Conservation (phyloP, 495 filamentous ascomycete genomes). For the Neurospora discreta region DNA sequence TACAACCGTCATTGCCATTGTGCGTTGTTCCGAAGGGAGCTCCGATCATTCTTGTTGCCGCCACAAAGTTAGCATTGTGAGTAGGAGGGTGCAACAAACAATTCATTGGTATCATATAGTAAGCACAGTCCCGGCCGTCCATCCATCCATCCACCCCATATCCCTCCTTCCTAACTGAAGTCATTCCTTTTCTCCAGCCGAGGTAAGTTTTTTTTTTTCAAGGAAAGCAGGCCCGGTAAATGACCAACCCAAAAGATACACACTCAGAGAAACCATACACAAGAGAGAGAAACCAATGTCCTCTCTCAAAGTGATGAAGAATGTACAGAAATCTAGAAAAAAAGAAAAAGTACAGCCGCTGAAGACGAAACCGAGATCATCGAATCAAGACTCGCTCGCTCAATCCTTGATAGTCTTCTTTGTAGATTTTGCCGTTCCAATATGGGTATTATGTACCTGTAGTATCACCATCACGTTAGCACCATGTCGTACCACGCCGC, state of each 20-base stretch:
- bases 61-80: background rate
- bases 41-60: background rate
- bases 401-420: slow-evolving; percentile 32
- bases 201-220: background rate
- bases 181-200: background rate
- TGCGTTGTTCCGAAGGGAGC: background rate
- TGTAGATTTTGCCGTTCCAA: slow-evolving; percentile 73
- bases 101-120: background rate
- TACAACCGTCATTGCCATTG: background rate
- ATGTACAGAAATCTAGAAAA: background rate
- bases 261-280: background rate
- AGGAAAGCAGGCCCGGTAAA: background rate
- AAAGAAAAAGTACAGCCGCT: background rate
- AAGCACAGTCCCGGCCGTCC: background rate
- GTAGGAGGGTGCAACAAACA: background rate
- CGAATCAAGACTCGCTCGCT: slow-evolving; percentile 11
- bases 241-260: background rate
- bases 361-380: background rate
- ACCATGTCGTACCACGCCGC: background rate
- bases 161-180: background rate
- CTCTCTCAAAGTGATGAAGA: background rate
- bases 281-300: background rate
- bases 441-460: slow-evolving; percentile 74
- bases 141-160: background rate
- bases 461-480: background rate